Percentiles rank a stretch among this genome's conserved stretches.
phyloP scores from a whole-genome alignment of 2,329 filamentous ascomycete species.

The Dactylellina drechsleri region DNA sequence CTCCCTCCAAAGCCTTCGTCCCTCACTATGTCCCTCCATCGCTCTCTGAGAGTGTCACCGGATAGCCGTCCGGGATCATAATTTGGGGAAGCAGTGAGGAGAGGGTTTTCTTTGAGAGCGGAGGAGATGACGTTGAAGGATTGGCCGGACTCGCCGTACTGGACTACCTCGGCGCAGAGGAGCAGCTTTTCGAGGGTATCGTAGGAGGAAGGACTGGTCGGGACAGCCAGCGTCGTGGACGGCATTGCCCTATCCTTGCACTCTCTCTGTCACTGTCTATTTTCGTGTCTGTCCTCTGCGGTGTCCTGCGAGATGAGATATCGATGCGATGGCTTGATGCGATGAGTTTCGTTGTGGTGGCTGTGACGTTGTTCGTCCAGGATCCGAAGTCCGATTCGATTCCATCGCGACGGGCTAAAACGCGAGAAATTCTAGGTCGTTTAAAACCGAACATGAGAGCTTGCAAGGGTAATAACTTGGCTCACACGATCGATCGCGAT shows the following conservation, averaged over 20 bases:
- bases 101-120: conserved; percentile 46
- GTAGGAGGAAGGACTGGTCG: conserved; percentile 42
- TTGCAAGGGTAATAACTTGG: no score
- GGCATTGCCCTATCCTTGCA: conserved; percentile 27
- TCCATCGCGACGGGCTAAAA: neutral
- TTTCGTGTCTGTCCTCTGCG: no score
- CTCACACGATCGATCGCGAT: no score
- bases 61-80: conserved; percentile 47
- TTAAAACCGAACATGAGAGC: no score
- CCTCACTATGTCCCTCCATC: conserved; percentile 47
- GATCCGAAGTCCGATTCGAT: conserved; percentile 1
- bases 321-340: no score
- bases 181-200: conserved; percentile 50
- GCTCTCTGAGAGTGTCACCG: conserved; percentile 45
- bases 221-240: conserved; percentile 40
- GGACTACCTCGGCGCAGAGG: conserved; percentile 43
- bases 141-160: conserved; percentile 44
- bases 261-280: no score
- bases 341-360: neutral
- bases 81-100: conserved; percentile 48
- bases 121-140: conserved; percentile 46
- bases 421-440: no score
- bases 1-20: conserved; percentile 42
- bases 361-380: conserved; percentile 9
- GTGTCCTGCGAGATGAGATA: no score